Evolutionary conservation across 352 stramenopile species (phyloP).

Genomic region (Phytophthora meadii): DNA sequence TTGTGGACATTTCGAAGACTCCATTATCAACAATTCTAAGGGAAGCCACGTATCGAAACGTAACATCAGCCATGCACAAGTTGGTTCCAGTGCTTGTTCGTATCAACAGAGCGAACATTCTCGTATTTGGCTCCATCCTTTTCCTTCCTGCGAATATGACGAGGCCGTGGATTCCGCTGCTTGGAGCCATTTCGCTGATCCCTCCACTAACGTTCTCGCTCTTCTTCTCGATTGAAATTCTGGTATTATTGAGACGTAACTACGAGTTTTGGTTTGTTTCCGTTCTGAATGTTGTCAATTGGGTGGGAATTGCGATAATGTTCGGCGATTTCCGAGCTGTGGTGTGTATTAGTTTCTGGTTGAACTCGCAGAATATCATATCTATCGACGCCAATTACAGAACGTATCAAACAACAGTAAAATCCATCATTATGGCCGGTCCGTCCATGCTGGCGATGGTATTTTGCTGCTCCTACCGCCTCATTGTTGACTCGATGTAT

Average conservation of each 20-base stretch:
- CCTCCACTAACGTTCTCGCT: conserved; percentile 15
- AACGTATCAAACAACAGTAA: conserved; percentile 25
- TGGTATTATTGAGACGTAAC: conserved; percentile 16
- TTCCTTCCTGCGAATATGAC: conserved; percentile 10
- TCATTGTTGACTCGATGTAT: conserved; percentile 18
- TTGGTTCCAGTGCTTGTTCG: conserved; percentile 14
- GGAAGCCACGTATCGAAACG: background rate
- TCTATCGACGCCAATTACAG: conserved; percentile 44
- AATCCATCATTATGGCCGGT: conserved; percentile 31
- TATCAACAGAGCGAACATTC: conserved; percentile 16
- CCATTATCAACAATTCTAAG: conserved; percentile 14
- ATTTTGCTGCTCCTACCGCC: conserved; percentile 27
- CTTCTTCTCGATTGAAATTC: conserved; percentile 36
- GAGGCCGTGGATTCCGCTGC: conserved; percentile 12
- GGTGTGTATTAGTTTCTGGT: conserved; percentile 30
- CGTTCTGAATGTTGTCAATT: conserved; percentile 35
- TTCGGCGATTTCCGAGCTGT: conserved; percentile 34
- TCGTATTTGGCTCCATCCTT: conserved; percentile 25
- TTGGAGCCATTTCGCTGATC: conserved; percentile 13
- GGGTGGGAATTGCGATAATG: conserved; percentile 24
- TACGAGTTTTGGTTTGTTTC: conserved; percentile 50
- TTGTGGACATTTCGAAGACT: conserved; percentile 18
- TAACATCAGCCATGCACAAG: conserved; percentile 10
- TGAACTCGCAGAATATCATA: conserved; percentile 31
- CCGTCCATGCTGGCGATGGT: conserved; percentile 36